Percentiles rank a stretch among this genome's conserved stretches.
These are phyloP conservation scores for Microascus cirrosus DNA, from an alignment of 2,329 filamentous ascomycete genomes.

Conservation along the genomic window DNA sequence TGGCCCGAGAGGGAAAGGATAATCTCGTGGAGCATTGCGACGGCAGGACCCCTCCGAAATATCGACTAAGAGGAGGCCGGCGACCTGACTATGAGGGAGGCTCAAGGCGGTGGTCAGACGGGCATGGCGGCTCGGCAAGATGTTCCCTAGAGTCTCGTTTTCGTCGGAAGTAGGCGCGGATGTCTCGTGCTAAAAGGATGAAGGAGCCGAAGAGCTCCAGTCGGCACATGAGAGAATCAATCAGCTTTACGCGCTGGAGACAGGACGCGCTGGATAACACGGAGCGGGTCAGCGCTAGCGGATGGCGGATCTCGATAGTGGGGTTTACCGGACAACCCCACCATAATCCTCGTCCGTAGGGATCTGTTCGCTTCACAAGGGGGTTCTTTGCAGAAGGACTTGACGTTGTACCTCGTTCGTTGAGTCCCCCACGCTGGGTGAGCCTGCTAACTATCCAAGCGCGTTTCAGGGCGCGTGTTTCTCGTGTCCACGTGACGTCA, in stretches of 20 bases:
- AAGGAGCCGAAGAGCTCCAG: slow-evolving; percentile 40
- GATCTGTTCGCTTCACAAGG: neutral
- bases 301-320: neutral
- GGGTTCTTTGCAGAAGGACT: neutral
- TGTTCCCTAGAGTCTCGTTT: slow-evolving; percentile 3
- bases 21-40: slow-evolving; percentile 89
- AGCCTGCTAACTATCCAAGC: neutral
- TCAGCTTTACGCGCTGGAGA: neutral
- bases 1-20: slow-evolving; percentile 92
- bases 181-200: slow-evolving; percentile 32
- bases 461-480: neutral
- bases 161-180: neutral
- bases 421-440: neutral
- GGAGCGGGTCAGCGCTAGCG: neutral
- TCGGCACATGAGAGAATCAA: slow-evolving; percentile 31
- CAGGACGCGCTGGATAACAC: neutral
- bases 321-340: neutral
- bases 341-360: neutral
- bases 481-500: neutral
- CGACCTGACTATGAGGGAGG: slow-evolving; percentile 2
- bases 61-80: neutral
- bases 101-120: neutral
- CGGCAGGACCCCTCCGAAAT: slow-evolving; percentile 4
- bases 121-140: neutral
- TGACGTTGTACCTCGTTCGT: neutral